These are phyloP conservation scores for Ascochyta pisi DNA, from an alignment of 2,329 filamentous ascomycete species.

Conservation along the genomic window DNA sequence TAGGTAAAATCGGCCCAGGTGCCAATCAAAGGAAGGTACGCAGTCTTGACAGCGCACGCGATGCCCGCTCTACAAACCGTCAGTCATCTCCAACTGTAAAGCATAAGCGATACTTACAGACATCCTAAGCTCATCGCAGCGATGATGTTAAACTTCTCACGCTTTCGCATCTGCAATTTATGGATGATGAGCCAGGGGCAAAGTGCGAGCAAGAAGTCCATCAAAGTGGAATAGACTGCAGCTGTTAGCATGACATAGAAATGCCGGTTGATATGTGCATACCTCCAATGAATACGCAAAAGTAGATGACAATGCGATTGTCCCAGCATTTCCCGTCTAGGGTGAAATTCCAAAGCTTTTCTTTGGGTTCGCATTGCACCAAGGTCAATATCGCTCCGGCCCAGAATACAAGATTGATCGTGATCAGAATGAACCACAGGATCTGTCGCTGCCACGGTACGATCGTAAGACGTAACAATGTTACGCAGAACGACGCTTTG, in stretches of 20 bases:
- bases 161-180: slow-evolving; percentile 35
- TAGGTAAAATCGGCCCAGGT: slow-evolving; percentile 29
- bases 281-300: slow-evolving; percentile 20
- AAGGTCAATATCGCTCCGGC: slow-evolving; percentile 12
- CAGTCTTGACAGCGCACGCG: neutral
- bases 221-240: slow-evolving; percentile 17
- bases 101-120: slow-evolving; percentile 22
- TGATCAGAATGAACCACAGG: slow-evolving; percentile 26
- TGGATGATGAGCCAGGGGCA: slow-evolving; percentile 37
- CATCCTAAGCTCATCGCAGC: slow-evolving; percentile 38
- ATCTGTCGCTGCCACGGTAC: slow-evolving; percentile 14
- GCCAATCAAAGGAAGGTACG: slow-evolving; percentile 28
- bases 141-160: slow-evolving; percentile 36
- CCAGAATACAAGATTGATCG: slow-evolving; percentile 18
- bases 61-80: neutral
- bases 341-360: slow-evolving; percentile 21
- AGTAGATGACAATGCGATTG: slow-evolving; percentile 7
- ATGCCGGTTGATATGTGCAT: too few species aligned
- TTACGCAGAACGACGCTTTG: slow-evolving; percentile 26
- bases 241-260: neutral
- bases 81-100: too few species aligned
- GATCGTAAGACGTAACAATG: slow-evolving; percentile 18
- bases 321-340: slow-evolving; percentile 21
- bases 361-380: slow-evolving; percentile 15
- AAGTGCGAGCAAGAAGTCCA: slow-evolving; percentile 38